phyloP scores from a whole-genome alignment of 768 basidiomycete species.

The Lactarius hengduanensis region DNA sequence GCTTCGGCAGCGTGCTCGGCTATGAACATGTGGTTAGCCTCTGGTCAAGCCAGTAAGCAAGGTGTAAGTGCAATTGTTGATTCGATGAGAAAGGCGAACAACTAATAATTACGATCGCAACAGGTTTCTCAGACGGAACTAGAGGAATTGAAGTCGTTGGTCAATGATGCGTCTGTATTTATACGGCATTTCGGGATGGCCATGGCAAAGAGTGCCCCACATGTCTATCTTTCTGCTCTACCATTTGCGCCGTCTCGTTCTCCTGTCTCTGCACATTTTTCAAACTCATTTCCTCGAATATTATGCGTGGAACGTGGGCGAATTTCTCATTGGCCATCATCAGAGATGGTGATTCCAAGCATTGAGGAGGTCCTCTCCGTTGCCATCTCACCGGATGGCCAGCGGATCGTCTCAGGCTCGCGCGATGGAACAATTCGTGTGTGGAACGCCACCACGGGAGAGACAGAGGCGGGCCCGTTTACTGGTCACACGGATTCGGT shows the following conservation, averaged over 20 bases:
- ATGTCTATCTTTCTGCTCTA: not conserved
- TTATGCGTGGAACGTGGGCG: not conserved
- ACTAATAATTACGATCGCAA: not conserved
- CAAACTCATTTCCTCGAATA: not conserved
- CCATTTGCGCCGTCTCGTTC: not conserved
- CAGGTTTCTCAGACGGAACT: not conserved
- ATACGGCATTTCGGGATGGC: conserved; percentile 1
- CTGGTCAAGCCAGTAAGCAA: not conserved
- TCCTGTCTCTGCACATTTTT: not conserved
- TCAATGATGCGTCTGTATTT: conserved; percentile 1
- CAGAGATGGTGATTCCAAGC: not conserved
- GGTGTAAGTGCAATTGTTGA: not conserved
- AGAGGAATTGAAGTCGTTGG: not conserved
- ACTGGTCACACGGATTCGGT: conserved; percentile 5
- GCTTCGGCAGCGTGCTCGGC: not conserved
- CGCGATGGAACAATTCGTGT: too few species aligned
- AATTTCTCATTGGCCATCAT: not conserved
- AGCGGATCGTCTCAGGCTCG: conserved; percentile 14
- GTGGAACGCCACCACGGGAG: not conserved
- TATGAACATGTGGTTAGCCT: not conserved
- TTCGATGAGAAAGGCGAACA: not conserved
- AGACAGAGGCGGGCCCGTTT: not conserved
- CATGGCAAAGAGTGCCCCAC: too few species aligned
- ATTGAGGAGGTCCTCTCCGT: not conserved
- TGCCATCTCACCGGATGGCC: conserved; percentile 21